Evolutionary conservation across 768 basidiomycete species (phyloP).

Genomic region (Lepiota subincarnata): DNA sequence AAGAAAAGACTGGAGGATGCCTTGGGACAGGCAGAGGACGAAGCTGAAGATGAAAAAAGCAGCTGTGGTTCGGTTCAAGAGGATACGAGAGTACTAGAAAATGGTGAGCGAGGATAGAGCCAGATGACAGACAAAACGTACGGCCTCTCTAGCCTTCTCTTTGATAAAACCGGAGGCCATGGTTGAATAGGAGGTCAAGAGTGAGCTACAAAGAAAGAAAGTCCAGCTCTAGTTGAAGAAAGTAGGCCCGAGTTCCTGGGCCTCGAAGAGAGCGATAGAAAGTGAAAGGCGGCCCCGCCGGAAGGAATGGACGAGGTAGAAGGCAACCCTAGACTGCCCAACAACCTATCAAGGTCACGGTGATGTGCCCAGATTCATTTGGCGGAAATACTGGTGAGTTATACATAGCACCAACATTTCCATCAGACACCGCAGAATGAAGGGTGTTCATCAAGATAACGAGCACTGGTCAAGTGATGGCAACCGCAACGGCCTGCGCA

Average conservation of each 20-base stretch:
- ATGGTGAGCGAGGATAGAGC: background rate
- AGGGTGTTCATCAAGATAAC: too few species aligned
- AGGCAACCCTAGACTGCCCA: background rate
- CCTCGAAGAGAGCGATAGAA: slow-evolving; percentile 15
- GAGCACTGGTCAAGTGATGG: too few species aligned
- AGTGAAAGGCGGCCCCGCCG: slow-evolving; percentile 6
- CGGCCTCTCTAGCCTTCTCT: slow-evolving; percentile 14
- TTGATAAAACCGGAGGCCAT: slow-evolving; percentile 12
- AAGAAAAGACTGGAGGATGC: slow-evolving; percentile 45
- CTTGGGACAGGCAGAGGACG: slow-evolving; percentile 49
- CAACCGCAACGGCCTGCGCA: too few species aligned
- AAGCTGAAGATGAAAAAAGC: slow-evolving; percentile 50
- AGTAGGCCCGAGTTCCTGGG: slow-evolving; percentile 13
- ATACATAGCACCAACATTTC: too few species aligned
- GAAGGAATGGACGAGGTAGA: background rate
- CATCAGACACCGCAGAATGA: too few species aligned
- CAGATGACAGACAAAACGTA: slow-evolving; percentile 9
- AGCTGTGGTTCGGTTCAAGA: slow-evolving; percentile 34
- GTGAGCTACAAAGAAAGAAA: slow-evolving; percentile 10
- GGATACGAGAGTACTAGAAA: slow-evolving; percentile 33
- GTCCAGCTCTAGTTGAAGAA: slow-evolving; percentile 4
- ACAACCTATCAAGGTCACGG: background rate
- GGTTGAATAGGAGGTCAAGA: slow-evolving; percentile 10
- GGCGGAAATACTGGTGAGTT: too few species aligned
- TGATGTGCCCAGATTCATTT: background rate